Percentiles rank a stretch among this genome's conserved stretches.
phyloP scores from a whole-genome alignment of 2,329 filamentous ascomycete species.

The Claviceps lovelessii region DNA sequence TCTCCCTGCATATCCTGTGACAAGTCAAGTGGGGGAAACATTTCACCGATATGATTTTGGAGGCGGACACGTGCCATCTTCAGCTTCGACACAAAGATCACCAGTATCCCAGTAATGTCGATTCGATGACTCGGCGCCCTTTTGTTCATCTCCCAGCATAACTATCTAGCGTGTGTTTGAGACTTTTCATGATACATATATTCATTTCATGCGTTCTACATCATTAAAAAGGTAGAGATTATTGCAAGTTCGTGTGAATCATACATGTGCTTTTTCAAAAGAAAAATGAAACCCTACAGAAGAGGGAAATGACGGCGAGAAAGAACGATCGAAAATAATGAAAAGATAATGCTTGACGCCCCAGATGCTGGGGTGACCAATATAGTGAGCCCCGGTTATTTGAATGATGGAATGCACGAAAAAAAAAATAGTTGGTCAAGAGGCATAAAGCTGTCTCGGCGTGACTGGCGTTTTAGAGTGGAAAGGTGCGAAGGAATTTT shows the following conservation, averaged over 20 bases:
- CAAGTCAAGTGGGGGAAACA: slow-evolving; percentile 27
- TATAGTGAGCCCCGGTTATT: neutral
- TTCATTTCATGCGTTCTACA: neutral
- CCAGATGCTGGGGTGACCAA: neutral
- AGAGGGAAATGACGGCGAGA: neutral
- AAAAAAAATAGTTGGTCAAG: neutral
- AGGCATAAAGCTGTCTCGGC: neutral
- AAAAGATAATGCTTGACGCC: neutral
- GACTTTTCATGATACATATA: neutral
- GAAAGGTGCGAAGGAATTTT: neutral
- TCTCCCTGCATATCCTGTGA: slow-evolving; percentile 24
- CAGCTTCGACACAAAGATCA: slow-evolving; percentile 65
- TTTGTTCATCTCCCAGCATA: slow-evolving; percentile 48
- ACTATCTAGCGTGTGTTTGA: neutral
- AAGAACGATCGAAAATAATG: neutral
- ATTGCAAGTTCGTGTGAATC: neutral
- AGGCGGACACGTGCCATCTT: slow-evolving; percentile 45
- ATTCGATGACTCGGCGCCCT: slow-evolving; percentile 57
- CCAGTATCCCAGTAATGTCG: slow-evolving; percentile 79
- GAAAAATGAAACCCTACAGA: neutral
- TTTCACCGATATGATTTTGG: slow-evolving; percentile 32
- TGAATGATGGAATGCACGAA: neutral
- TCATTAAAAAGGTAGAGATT: neutral
- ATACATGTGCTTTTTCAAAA: neutral
- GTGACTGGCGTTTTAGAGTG: neutral